Evolutionary conservation across 805 yeast species (phyloP).

Genomic region (Scheffersomyces lignosus): DNA sequence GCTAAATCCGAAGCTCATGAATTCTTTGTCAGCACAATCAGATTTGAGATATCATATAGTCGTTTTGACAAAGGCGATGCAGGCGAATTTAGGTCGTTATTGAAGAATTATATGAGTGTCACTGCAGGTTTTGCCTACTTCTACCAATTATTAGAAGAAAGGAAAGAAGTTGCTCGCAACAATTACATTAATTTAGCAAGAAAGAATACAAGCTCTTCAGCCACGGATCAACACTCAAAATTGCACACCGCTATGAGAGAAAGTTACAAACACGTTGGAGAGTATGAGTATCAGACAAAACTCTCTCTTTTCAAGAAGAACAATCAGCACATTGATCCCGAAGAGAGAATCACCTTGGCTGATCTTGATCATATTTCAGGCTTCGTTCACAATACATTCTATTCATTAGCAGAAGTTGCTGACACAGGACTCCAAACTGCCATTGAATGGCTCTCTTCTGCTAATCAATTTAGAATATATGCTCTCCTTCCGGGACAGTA

Average conservation of each 20-base stretch:
- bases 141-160: constrained; percentile 27
- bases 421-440: constrained; percentile 16
- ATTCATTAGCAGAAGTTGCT: constrained; percentile 14
- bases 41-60: constrained; percentile 26
- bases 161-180: constrained; percentile 21
- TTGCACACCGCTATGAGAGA: constrained; percentile 26
- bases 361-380: constrained; percentile 28
- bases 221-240: constrained; percentile 11
- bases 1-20: constrained; percentile 18
- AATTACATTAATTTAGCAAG: constrained; percentile 10
- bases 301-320: constrained; percentile 16
- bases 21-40: constrained; percentile 15
- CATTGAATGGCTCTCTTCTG: constrained; percentile 25
- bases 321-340: constrained; percentile 12
- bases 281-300: constrained; percentile 22
- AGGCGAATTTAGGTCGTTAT: constrained; percentile 22
- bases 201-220: constrained; percentile 3
- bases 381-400: constrained; percentile 17
- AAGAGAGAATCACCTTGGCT: constrained; percentile 11
- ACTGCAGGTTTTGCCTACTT: constrained; percentile 26
- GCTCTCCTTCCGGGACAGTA: constrained; percentile 13
- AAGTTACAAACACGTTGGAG: constrained; percentile 29
- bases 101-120: constrained; percentile 21
- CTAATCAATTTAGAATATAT: constrained; percentile 28
- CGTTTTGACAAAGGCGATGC: constrained; percentile 27